Percentiles rank a stretch among this genome's conserved stretches.
These are phyloP conservation scores for Musa balbisiana DNA, from an alignment of 202 grass and related monocot genomes.

Conservation along the genomic window DNA sequence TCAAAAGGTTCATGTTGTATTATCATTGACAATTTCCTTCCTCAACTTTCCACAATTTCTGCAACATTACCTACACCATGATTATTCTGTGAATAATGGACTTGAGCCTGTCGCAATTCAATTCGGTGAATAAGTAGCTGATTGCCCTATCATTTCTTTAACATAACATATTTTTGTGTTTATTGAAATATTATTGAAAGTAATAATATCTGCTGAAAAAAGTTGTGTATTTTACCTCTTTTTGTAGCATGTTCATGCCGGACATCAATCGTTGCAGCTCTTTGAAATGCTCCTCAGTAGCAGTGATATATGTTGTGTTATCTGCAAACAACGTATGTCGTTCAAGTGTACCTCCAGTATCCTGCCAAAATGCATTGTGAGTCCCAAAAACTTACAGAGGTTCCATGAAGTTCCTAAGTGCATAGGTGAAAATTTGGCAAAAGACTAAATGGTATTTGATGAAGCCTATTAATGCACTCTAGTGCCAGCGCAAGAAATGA, in stretches of 20 bases:
- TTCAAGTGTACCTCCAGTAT: slow-evolving; percentile 30
- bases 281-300: slow-evolving; percentile 51
- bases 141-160: too few species aligned
- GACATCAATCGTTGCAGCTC: slow-evolving; percentile 58
- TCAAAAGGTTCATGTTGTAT: slow-evolving; percentile 15
- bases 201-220: background rate
- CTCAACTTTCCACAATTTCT: background rate
- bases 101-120: too few species aligned
- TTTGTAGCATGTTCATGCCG: slow-evolving; percentile 63
- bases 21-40: background rate
- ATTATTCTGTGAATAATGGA: too few species aligned
- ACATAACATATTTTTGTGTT: background rate
- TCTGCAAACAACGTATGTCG: slow-evolving; percentile 19
- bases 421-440: background rate
- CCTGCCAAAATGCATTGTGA: slow-evolving; percentile 30
- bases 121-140: too few species aligned
- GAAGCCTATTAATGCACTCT: too few species aligned
- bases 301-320: slow-evolving; percentile 27
- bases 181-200: background rate
- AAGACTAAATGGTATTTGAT: background rate
- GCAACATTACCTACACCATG: background rate
- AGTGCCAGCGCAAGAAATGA: too few species aligned
- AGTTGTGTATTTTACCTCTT: slow-evolving; percentile 46
- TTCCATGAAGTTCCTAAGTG: background rate
- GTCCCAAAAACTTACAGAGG: background rate